phyloP scores from a whole-genome alignment of 192 early-diverging fungal species.

The Chytriomyces sp. region DNA sequence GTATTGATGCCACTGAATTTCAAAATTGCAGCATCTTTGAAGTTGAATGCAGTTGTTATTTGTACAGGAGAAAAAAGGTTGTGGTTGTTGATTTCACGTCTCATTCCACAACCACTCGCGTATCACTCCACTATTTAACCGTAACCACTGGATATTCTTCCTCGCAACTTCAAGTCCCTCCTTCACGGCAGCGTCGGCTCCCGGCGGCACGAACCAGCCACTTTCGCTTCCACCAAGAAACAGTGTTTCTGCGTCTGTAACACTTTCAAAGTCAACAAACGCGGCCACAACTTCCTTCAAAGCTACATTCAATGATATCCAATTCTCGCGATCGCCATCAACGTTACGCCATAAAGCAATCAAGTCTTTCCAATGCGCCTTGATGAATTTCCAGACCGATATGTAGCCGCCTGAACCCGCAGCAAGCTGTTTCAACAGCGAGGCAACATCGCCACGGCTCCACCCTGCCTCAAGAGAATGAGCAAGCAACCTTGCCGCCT shows the following conservation, averaged over 20 bases:
- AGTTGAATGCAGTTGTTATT: too few species aligned
- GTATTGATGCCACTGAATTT: too few species aligned
- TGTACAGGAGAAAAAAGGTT: background rate
- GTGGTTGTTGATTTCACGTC: background rate
- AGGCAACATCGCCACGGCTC: too few species aligned
- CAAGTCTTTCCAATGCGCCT: conserved; percentile 34
- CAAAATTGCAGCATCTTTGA: too few species aligned
- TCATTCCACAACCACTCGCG: background rate
- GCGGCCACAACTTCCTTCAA: conserved; percentile 24
- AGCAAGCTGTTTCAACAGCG: too few species aligned
- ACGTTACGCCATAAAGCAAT: background rate
- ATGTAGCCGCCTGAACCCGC: conserved; percentile 30
- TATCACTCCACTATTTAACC: background rate
- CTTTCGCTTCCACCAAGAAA: conserved; percentile 23
- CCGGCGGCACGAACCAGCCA: conserved; percentile 32
- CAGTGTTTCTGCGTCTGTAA: conserved; percentile 36
- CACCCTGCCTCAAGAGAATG: too few species aligned
- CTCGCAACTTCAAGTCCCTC: conserved; percentile 43
- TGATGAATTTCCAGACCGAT: conserved; percentile 34
- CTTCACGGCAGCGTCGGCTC: conserved; percentile 25
- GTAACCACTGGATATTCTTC: conserved; percentile 25
- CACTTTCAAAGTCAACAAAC: conserved; percentile 16
- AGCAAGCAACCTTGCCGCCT: too few species aligned
- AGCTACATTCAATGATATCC: conserved; percentile 30
- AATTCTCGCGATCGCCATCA: background rate